Conservation (phyloP, 2,329 filamentous ascomycete species). For the Emmonsiellopsis sp. region DNA sequence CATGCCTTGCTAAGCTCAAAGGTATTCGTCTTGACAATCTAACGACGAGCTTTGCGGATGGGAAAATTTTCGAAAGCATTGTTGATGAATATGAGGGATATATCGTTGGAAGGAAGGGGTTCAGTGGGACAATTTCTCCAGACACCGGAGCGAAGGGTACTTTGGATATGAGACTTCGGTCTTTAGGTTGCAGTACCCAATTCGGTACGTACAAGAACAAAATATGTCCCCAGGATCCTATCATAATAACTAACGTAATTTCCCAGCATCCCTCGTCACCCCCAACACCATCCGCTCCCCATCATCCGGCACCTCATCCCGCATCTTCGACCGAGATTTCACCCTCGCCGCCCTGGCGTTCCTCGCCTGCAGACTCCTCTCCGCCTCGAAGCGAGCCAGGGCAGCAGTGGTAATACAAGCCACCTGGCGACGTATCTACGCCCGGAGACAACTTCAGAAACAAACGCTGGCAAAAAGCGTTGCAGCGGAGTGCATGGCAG, state of each 20-base stretch:
- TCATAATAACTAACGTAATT: background rate
- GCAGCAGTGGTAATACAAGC: conserved; percentile 46
- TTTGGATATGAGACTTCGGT: conserved; percentile 25
- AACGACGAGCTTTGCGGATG: conserved; percentile 49
- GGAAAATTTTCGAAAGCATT: conserved; percentile 44
- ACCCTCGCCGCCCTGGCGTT: conserved; percentile 49
- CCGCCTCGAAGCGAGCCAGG: conserved; percentile 38
- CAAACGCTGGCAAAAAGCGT: conserved; percentile 17
- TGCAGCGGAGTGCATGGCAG: conserved; percentile 33
- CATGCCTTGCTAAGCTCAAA: conserved; percentile 38
- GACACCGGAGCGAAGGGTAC: background rate
- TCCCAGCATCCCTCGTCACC: conserved; percentile 37
- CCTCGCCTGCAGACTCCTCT: conserved; percentile 49
- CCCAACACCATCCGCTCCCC: conserved; percentile 12
- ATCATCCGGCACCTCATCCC: conserved; percentile 8
- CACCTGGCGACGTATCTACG: conserved; percentile 34
- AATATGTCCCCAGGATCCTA: too few relatives aligned
- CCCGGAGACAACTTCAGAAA: conserved; percentile 12
- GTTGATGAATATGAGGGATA: conserved; percentile 47
- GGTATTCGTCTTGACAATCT: conserved; percentile 43
- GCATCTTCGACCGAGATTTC: conserved; percentile 45
- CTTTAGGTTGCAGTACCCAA: conserved; percentile 33
- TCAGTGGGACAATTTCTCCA: background rate
- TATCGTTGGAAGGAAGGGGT: conserved; percentile 14
- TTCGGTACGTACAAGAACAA: conserved; percentile 23